Evolutionary conservation across 495 filamentous ascomycete genomes (phyloP).

Genomic region (Acidiella bohemica): DNA sequence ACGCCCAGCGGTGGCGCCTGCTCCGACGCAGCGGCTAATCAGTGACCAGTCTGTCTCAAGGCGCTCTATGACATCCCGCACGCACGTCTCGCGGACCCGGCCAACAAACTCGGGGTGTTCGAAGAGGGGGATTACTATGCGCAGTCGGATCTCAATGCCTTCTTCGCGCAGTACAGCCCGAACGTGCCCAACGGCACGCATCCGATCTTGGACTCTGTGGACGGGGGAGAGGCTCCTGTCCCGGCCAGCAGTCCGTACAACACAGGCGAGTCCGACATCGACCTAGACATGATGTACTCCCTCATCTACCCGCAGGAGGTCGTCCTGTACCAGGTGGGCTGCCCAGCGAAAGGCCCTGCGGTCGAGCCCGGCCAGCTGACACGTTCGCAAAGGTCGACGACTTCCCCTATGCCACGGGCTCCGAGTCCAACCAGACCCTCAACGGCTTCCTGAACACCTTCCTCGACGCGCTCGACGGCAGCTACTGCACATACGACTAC

Average conservation of each 20-base stretch:
- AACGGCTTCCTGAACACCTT: slow-evolving; percentile 5
- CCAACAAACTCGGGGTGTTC: slow-evolving; percentile 10
- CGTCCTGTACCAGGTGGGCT: slow-evolving; percentile 16
- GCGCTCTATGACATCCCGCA: slow-evolving; percentile 17
- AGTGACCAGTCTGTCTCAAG: slow-evolving; percentile 9
- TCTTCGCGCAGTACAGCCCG: slow-evolving; percentile 11
- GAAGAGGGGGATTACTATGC: slow-evolving; percentile 7
- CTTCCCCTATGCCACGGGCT: slow-evolving; percentile 1
- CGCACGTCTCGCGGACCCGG: slow-evolving; percentile 3
- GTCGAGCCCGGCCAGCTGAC: too few species aligned
- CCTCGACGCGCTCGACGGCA: slow-evolving; percentile 15
- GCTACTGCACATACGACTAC: slow-evolving; percentile 11
- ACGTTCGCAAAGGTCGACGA: too few species aligned
- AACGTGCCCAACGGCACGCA: slow-evolving; percentile 15
- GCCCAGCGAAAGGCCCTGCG: too few species aligned
- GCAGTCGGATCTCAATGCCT: slow-evolving; percentile 3
- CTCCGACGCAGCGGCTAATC: too few species aligned
- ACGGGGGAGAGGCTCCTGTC: slow-evolving; percentile 6
- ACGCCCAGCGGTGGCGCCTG: too few species aligned
- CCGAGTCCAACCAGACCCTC: too few species aligned
- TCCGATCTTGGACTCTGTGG: slow-evolving; percentile 6
- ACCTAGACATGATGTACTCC: slow-evolving; percentile 14
- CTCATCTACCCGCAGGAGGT: slow-evolving; percentile 18
- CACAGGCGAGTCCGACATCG: slow-evolving; percentile 9
- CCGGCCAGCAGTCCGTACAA: not conserved